Conservation (phyloP, 176 grass and related monocot species). For the Puya raimondii region DNA sequence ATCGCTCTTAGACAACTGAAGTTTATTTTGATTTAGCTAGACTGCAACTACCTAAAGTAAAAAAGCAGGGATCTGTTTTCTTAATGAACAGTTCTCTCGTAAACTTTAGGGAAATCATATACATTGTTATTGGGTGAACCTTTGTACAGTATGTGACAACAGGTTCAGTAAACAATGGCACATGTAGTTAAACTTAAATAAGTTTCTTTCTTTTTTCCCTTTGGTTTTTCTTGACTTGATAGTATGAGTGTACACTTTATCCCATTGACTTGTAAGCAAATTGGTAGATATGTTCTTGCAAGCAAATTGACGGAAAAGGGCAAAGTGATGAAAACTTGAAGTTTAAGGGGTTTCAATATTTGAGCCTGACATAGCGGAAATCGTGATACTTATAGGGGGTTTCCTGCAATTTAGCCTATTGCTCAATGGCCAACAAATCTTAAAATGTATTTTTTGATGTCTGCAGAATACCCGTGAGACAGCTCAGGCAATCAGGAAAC, state of each 20-base stretch:
- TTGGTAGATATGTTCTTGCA: too few species aligned
- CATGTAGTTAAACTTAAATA: background rate
- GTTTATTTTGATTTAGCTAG: background rate
- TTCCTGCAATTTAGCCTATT: background rate
- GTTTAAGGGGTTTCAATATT: background rate
- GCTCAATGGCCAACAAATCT: background rate
- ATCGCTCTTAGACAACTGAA: background rate
- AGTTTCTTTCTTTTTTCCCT: background rate
- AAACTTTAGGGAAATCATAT: constrained; percentile 40
- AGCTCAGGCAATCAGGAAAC: constrained; percentile 49
- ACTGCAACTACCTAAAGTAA: constrained; percentile 17
- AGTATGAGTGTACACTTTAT: background rate
- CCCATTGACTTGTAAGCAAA: background rate
- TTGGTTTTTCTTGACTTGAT: background rate
- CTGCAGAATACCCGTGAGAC: constrained; percentile 80
- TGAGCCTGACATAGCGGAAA: background rate
- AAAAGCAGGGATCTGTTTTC: constrained; percentile 38
- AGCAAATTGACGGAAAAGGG: too few species aligned
- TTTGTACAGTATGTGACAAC: constrained; percentile 32
- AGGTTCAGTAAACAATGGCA: constrained; percentile 75
- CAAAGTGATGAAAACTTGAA: background rate
- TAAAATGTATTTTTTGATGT: background rate
- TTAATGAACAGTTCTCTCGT: constrained; percentile 26
- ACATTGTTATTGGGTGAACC: constrained; percentile 64
- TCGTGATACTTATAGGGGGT: background rate